Evolutionary conservation across 2,329 filamentous ascomycete species (phyloP), one percentile per base, ranked within the genome.

Genomic region (Pseudogymnoascus sp.): DNA sequence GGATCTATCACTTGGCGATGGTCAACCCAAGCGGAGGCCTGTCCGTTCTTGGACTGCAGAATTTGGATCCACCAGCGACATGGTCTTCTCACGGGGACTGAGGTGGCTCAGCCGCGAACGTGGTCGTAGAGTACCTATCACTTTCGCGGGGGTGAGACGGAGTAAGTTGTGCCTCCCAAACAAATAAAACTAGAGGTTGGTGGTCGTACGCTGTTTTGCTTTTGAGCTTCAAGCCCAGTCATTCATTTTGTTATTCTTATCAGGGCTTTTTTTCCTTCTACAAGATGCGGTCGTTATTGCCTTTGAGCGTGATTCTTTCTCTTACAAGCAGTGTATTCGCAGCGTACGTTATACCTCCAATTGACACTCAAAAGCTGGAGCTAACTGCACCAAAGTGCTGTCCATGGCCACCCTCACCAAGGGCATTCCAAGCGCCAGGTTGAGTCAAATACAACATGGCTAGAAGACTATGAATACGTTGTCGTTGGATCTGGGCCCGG

Each of bases 401-500:
- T 54, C 47, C 47, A 54, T n/a, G 28, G 28, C 28, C 47, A 54
- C 16, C 16, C 47, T 18, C 28, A 54, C 30, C 28, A 54, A 54
- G 47, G 28, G n/a, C n/a, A 54, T 14, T 6, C 28, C 30, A 33
- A 54, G 28, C 47, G 47, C 47, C 47, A 54, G 28, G 28, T 33
- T 16, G 28, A 33, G 2, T 33, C 47, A 54, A 54, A 54, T 14
- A 54, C 47, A 35, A 54, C 47, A 54, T 54, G 47, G 47, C 37
- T 54, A 8, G 39, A 33, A 33, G 35, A 62, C 37, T 82, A 81
- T 70, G 80, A 82, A 60, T 83, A 81, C 70, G 74, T 82, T 22
- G 73, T 82, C 14, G 78, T 82, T 33, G 80, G 80, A 7, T 79
- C 77, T 18, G 79, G 79, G 20, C 72, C 79, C 18, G 79, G 79